Evolutionary conservation across 805 yeast genomes (phyloP).

Genomic region (Teunomyces pallodes): DNA sequence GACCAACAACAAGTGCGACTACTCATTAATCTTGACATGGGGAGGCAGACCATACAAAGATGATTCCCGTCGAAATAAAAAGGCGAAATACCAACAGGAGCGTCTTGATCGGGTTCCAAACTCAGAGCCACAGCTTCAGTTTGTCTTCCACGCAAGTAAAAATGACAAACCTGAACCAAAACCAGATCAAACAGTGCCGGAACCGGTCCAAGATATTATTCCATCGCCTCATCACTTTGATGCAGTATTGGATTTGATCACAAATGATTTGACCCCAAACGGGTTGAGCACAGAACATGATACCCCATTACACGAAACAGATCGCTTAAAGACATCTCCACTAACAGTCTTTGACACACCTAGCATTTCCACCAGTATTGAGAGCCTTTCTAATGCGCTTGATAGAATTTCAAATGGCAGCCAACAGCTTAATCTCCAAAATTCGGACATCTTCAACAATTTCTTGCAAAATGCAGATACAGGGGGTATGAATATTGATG

Average conservation of each 20-base stretch:
- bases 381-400: constrained; percentile 22
- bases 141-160: background rate
- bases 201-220: background rate
- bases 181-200: background rate
- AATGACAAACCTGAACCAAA: background rate
- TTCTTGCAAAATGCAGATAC: constrained; percentile 12
- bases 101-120: background rate
- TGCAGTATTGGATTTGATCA: too few relatives aligned
- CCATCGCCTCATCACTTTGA: too few relatives aligned
- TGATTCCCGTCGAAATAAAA: constrained; percentile 31
- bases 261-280: too few relatives aligned
- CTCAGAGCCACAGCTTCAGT: background rate
- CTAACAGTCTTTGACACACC: constrained; percentile 9
- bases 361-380: constrained; percentile 25
- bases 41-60: constrained; percentile 68
- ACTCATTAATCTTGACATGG: constrained; percentile 64
- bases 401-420: constrained; percentile 26
- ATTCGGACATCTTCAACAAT: constrained; percentile 25
- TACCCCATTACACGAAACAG: background rate
- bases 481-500: background rate
- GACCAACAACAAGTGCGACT: constrained; percentile 53
- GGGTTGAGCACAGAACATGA: background rate
- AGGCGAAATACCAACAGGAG: constrained; percentile 7
- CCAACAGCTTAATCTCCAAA: constrained; percentile 22
- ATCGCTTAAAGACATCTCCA: background rate